phyloP scores from a whole-genome alignment of 2,329 filamentous ascomycete genomes.

The Ambrosiella cleistominuta region DNA sequence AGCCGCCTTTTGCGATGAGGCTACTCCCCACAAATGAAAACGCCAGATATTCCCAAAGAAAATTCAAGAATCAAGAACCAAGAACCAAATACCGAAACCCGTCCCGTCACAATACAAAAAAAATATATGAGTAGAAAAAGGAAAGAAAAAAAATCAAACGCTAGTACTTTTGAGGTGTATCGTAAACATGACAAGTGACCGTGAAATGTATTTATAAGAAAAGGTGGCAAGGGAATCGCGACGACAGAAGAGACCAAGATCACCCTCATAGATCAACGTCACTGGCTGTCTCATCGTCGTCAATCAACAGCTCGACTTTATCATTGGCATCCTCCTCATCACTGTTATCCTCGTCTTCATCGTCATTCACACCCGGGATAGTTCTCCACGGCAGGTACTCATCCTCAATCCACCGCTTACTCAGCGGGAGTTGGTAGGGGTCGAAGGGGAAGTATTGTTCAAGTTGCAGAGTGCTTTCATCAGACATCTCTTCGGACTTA shows the following conservation, averaged over 20 bases:
- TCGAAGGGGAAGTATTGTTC: slow-evolving; percentile 97
- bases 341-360: slow-evolving; percentile 36
- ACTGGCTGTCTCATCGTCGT: slow-evolving; percentile 34
- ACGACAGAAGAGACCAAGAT: neutral
- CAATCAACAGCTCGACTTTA: slow-evolving; percentile 24
- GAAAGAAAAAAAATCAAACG: slow-evolving; percentile 1
- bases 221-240: neutral
- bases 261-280: slow-evolving; percentile 20
- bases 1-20: no score
- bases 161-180: neutral
- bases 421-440: slow-evolving; percentile 77
- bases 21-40: no score
- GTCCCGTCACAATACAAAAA: neutral
- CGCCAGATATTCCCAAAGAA: neutral
- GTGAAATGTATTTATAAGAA: slow-evolving; percentile 14
- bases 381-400: slow-evolving; percentile 71
- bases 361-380: slow-evolving; percentile 49
- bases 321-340: slow-evolving; percentile 29
- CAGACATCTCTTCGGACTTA: slow-evolving; percentile 18
- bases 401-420: slow-evolving; percentile 70
- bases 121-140: neutral
- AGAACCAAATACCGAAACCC: neutral
- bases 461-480: slow-evolving; percentile 67
- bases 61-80: neutral
- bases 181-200: slow-evolving; percentile 14